Evolutionary conservation across 164 flowering plant genomes (phyloP).

Genomic region (Stephania yunnanensis): DNA sequence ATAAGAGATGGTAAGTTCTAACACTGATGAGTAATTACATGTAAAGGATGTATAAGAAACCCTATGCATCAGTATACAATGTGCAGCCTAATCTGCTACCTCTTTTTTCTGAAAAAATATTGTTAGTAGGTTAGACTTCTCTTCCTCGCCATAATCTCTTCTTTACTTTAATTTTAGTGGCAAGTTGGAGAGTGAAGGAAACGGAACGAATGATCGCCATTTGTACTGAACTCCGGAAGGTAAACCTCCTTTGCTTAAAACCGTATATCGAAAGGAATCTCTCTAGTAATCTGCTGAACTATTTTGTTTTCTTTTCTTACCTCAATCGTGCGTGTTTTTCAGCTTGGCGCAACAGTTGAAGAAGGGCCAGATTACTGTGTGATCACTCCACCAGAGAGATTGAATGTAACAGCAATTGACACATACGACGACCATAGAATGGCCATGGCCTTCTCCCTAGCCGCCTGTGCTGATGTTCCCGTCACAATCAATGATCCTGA

Average conservation of each 20-base stretch:
- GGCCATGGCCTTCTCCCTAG: constrained; percentile 99
- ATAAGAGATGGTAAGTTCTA: constrained; percentile 83
- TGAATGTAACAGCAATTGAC: constrained; percentile 77
- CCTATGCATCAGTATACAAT: neutral
- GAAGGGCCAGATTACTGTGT: constrained; percentile 97
- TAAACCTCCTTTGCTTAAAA: constrained; percentile 20
- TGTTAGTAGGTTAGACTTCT: neutral
- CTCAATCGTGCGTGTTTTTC: constrained; percentile 3
- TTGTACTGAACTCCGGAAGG: constrained; percentile 98
- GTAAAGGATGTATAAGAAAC: neutral
- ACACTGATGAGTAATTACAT: neutral
- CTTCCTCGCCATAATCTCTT: neutral
- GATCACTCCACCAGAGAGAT: constrained; percentile 89
- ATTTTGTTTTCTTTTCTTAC: neutral
- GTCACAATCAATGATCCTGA: constrained; percentile 94
- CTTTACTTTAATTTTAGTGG: constrained; percentile 43
- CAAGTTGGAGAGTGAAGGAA: constrained; percentile 99
- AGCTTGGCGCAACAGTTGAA: constrained; percentile 94
- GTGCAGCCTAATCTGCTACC: neutral
- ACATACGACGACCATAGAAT: constrained; percentile 97
- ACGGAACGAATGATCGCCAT: constrained; percentile 97
- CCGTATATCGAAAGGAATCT: neutral
- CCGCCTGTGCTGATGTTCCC: constrained; percentile 93
- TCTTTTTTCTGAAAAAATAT: neutral
- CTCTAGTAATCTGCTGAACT: neutral